Evolutionary conservation across 2,329 filamentous ascomycete genomes (phyloP), one percentile per base, ranked within the genome.

Genomic region (Waltergamsia citrina): DNA sequence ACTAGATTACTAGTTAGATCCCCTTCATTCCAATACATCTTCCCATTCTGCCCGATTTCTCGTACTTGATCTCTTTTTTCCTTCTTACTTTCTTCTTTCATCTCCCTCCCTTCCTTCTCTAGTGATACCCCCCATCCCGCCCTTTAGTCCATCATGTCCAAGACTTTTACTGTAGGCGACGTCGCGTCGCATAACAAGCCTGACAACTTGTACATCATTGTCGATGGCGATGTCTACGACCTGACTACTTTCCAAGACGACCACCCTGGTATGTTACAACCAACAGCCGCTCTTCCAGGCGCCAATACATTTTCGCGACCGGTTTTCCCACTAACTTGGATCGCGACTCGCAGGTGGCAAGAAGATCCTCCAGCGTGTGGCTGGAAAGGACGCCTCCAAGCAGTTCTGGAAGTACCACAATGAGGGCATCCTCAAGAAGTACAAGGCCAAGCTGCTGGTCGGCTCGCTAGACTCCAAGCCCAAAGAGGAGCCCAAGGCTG

Each of bases 211-310:
- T 96, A 80, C 76, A 85, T 96, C 52, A 76, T 93, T 44, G 78
- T 96, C 45, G 90, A 96, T 46, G 83, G 88, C 50, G 90, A 96
- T 60, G 90, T 96, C 46, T 96, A 94, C 60, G 90, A 98, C 54
- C 57, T 96, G 49, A 94, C 87, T 48, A 87, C 79, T 52, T 90
- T 90, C 57, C 81, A 85, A 56, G 80, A 88, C 40, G 82, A 88
- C 44, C 84, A 90, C 57, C 85, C 84, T 56, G 86, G 85, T 74
- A 66, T 65, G 63, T 49, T 24, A 24, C 22, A 4, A 10, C 26
- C 33, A 6, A 14, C 33, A 10, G 15, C 14, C 16, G 11, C 25
- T 14, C 37, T 32, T 24, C 22, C 24, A 31, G n/a, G n/a, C n/a
- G 28, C 35, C 32, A 39, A 23, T 14, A 17, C 15, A 17, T 15